These are phyloP conservation scores for Eucalyptus coolabah DNA, from an alignment of 345 rosid species.

Conservation along the genomic window DNA sequence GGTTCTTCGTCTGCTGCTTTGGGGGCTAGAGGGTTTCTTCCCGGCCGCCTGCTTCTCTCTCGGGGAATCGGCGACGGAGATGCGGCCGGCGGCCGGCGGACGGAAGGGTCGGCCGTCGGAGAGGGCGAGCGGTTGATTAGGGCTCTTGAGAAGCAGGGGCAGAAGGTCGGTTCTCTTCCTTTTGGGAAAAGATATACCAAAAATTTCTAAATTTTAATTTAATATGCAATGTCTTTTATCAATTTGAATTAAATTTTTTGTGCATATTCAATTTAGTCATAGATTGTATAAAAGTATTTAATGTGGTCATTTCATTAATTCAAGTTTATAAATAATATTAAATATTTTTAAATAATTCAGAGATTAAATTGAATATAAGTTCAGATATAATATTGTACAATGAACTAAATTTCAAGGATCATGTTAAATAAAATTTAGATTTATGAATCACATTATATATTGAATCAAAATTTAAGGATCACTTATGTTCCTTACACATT, in stretches of 20 bases:
- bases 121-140: background rate
- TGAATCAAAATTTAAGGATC: no score
- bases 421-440: no score
- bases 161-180: background rate
- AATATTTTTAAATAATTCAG: no score
- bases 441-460: no score
- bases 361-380: no score
- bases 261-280: no score
- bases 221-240: no score
- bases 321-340: accelerated
- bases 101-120: background rate
- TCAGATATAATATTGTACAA: accelerated
- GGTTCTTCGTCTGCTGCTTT: background rate
- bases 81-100: background rate
- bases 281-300: accelerated
- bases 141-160: background rate
- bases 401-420: accelerated
- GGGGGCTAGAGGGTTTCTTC: background rate
- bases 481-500: no score
- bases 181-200: background rate
- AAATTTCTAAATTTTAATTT: background rate
- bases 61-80: background rate
- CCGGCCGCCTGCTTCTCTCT: background rate
- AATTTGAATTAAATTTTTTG: no score
- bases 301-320: accelerated